A percentile compares a stretch with the other conserved stretches of the same genome.
phyloP scores from a whole-genome alignment of 1,284 basidiomycete species.

The Apiotrichum brassicae region DNA sequence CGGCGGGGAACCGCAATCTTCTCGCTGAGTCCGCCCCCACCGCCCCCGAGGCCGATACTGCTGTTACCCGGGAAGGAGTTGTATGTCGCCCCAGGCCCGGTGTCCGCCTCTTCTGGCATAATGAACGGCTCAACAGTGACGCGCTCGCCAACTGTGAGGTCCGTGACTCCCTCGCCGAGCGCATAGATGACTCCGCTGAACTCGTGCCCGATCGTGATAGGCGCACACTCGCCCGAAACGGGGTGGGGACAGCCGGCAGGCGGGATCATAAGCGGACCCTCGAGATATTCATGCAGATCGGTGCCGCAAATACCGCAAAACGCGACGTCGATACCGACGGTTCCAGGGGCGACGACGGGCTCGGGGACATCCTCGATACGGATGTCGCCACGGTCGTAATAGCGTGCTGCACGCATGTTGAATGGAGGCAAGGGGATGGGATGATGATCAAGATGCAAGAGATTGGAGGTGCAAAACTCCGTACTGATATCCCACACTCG shows the following conservation, averaged over 20 bases:
- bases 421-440: no score
- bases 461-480: no score
- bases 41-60: constrained; percentile 14
- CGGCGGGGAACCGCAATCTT: constrained; percentile 13
- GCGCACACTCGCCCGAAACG: constrained; percentile 15
- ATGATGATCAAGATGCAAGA: no score
- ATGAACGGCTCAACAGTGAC: constrained; percentile 45
- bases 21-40: constrained; percentile 13
- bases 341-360: constrained; percentile 6
- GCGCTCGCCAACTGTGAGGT: constrained; percentile 37
- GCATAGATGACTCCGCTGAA: constrained; percentile 34
- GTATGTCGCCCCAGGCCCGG: constrained; percentile 6
- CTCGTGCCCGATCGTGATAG: constrained; percentile 44
- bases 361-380: constrained; percentile 11
- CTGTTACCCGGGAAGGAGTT: constrained; percentile 11
- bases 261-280: constrained; percentile 11
- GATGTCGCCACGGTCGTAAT: constrained; percentile 11
- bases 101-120: constrained; percentile 6
- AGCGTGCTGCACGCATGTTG: constrained; percentile 18
- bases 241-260: constrained; percentile 4
- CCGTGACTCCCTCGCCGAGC: constrained; percentile 22
- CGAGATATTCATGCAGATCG: constrained; percentile 5
- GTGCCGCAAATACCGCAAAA: constrained; percentile 7
- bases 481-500: no score
- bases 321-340: constrained; percentile 14